Percentiles rank a stretch among this genome's conserved stretches.
Conservation (phyloP, 2,329 filamentous ascomycete species). For the Teratosphaeria pseudoeucalypti region DNA sequence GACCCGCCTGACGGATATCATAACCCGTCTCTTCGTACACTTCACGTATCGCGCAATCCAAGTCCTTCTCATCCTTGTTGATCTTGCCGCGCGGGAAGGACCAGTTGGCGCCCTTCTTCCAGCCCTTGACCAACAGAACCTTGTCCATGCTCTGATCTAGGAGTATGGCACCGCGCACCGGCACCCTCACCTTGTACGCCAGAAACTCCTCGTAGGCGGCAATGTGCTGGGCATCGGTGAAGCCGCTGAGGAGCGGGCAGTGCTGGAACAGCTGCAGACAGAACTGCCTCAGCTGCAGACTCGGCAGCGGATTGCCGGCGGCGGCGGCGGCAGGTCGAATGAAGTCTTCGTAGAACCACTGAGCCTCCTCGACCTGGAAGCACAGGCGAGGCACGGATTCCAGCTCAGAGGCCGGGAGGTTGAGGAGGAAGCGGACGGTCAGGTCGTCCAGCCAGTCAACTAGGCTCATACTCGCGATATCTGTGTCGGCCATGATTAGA, state of each 20-base stretch:
- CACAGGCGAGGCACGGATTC: constrained; percentile 86
- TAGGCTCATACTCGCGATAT: constrained; percentile 52
- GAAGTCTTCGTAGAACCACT: constrained; percentile 99
- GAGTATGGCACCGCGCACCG: constrained; percentile 87
- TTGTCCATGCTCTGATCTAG: constrained; percentile 92
- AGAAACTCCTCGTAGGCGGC: constrained; percentile 86
- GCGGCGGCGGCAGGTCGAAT: constrained; percentile 54
- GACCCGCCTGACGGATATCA: constrained; percentile 63
- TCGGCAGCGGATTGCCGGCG: constrained; percentile 70
- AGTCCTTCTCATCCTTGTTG: constrained; percentile 89
- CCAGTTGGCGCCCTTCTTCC: constrained; percentile 95
- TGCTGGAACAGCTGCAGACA: constrained; percentile 87
- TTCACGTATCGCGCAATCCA: constrained; percentile 88
- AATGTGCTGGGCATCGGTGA: constrained; percentile 65
- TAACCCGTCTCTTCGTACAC: constrained; percentile 95
- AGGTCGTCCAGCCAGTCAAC: constrained; percentile 97
- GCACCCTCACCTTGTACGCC: constrained; percentile 87
- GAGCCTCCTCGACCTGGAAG: constrained; percentile 97
- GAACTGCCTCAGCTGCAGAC: constrained; percentile 74
- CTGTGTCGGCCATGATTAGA: background rate
- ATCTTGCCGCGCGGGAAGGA: constrained; percentile 96
- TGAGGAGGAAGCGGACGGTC: constrained; percentile 95
- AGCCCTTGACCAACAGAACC: constrained; percentile 86
- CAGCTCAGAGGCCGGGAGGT: constrained; percentile 84
- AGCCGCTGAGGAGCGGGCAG: constrained; percentile 76